Base-by-base conservation (phyloP, 2,329 filamentous ascomycete species). In the Bretziella fagacearum region DNA sequence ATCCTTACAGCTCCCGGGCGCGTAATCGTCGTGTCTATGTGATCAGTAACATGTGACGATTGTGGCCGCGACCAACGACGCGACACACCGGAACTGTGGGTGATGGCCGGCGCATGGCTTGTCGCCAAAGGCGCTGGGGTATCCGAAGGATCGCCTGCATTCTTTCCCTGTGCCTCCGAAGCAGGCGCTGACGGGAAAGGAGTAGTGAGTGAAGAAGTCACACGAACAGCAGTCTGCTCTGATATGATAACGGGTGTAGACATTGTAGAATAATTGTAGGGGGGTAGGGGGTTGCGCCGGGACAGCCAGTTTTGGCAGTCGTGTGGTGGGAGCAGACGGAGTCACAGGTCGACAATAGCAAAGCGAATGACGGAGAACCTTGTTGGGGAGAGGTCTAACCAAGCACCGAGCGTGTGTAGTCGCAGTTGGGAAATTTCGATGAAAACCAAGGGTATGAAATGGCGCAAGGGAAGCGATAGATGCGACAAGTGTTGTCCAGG, bases 1-100 rank as follows among this genome's bases (percentile, higher is more conserved):
- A 98, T 96, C 64, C 84, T 81, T 57, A 95, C 86, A 11, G 82
- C 73, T 20, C 76, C 76, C 2, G 76, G 76, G 55, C 74, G 72
- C 46, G 65, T 71, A 56, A 80, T 72, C 42, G 72, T 72, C 56
- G 65, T 74, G 59, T 74, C 70, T 48, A 77, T 75, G 60, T 75
- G 71, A 55, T 71, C 66, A 8, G 68, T 70, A 52, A 65, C 37
- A 5, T 20, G 10, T 27, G 48, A 47, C n/a, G 44, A 22, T 18
- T 47, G 44, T 8, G 44, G 22, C 2, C 48, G 48, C 26, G 44
- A 35, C 44, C 48, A 46, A 18, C 48, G 29, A 13, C 48, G 44
- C 11, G 48, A 47, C 6, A 25, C 13, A 11, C 25, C 18, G 11
- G 48, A 39, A 22, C 35, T 39, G 6, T 17, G 23, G 10, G 18